phyloP scores from a whole-genome alignment of 331 rosid species.

The Phaseolus coccineus region DNA sequence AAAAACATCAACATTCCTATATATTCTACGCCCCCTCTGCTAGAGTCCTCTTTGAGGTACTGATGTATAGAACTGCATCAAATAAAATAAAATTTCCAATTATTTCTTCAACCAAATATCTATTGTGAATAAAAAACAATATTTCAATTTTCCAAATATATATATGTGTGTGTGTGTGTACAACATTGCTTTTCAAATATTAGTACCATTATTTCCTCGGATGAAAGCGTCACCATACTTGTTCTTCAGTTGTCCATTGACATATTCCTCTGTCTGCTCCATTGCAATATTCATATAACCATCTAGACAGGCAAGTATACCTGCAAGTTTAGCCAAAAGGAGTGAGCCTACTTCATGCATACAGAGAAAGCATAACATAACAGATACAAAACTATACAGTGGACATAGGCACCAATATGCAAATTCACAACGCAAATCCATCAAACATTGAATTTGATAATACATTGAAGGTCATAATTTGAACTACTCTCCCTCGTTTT shows the following conservation, averaged over 20 bases:
- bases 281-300: conserved; percentile 69
- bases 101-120: conserved; percentile 28
- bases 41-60: conserved; percentile 87
- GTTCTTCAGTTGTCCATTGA: conserved; percentile 91
- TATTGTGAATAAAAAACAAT: conserved; percentile 7
- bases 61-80: conserved; percentile 91
- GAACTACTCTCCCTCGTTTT: conserved; percentile 7
- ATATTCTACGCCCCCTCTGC: conserved; percentile 79
- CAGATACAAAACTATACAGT: background rate
- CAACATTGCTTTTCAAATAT: background rate
- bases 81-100: background rate
- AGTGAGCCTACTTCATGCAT: conserved; percentile 5
- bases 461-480: background rate
- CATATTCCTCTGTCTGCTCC: conserved; percentile 98
- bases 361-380: conserved; percentile 23
- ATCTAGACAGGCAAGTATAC: conserved; percentile 62
- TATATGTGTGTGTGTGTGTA: no score
- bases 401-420: conserved; percentile 14
- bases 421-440: conserved; percentile 19
- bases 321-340: conserved; percentile 40
- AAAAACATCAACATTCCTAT: conserved; percentile 1
- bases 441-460: background rate
- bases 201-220: conserved; percentile 92
- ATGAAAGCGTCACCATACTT: conserved; percentile 97
- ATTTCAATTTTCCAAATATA: background rate